Conservation (phyloP, 2,329 filamentous ascomycete species). For the Cladosporium sp. region DNA sequence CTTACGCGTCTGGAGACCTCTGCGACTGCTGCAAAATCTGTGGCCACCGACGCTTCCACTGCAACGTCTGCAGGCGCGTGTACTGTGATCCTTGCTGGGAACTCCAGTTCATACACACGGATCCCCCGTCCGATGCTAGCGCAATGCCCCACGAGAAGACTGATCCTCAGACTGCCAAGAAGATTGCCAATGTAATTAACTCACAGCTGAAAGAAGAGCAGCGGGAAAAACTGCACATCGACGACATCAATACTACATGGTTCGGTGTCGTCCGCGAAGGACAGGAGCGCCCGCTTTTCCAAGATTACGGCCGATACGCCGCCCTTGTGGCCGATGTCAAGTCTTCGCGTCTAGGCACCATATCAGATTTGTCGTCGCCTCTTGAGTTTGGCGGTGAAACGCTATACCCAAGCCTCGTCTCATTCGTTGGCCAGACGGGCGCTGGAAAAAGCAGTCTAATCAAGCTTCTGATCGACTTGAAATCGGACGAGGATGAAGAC, state of each 20-base stretch:
- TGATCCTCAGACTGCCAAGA: constrained; percentile 26
- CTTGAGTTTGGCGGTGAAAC: constrained; percentile 13
- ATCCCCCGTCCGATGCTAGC: background rate
- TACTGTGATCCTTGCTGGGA: constrained; percentile 7
- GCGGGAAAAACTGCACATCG: constrained; percentile 25
- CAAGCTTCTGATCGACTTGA: constrained; percentile 43
- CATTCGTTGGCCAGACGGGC: constrained; percentile 33
- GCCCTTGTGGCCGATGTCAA: constrained; percentile 38
- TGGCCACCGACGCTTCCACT: constrained; percentile 1
- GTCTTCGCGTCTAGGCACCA: constrained; percentile 13
- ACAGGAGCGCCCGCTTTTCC: constrained; percentile 31
- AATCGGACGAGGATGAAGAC: constrained; percentile 26
- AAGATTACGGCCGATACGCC: constrained; percentile 44
- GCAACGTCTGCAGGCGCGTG: constrained; percentile 2
- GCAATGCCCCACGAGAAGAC: constrained; percentile 35
- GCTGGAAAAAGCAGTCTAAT: constrained; percentile 52
- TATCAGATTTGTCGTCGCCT: background rate
- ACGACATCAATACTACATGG: constrained; percentile 37
- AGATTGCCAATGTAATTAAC: constrained; percentile 26
- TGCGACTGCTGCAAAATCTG: background rate
- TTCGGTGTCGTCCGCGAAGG: constrained; percentile 34
- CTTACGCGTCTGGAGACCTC: background rate
- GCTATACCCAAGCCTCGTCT: constrained; percentile 30
- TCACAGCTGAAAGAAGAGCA: constrained; percentile 22
- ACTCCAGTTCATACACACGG: background rate